A percentile compares a stretch with the other conserved stretches of the same genome.
Conservation (phyloP, 2,329 filamentous ascomycete species). For the Xylariaceae sp. region DNA sequence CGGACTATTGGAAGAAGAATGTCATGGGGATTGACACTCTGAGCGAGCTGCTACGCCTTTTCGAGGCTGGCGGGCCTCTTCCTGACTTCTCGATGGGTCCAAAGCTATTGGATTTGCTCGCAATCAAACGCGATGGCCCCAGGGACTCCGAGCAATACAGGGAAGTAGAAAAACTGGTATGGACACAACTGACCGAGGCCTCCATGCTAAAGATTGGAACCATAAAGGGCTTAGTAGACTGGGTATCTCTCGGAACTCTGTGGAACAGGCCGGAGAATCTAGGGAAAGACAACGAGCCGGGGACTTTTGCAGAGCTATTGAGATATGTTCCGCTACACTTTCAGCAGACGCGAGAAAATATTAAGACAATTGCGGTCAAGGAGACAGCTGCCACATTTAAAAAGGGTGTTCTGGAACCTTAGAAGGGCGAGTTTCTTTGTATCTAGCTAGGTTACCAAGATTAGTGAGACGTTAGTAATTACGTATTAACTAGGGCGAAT, state of each 20-base stretch:
- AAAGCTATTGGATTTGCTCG: conserved; percentile 33
- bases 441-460: too few relatives aligned
- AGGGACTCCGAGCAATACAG: conserved; percentile 13
- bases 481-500: too few relatives aligned
- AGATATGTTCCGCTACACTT: conserved; percentile 23
- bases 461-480: too few relatives aligned
- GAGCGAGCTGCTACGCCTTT: conserved; percentile 21
- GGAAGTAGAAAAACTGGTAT: conserved; percentile 24
- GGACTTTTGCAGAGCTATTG: conserved; percentile 30
- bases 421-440: background rate
- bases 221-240: conserved; percentile 19
- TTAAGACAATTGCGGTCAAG: background rate
- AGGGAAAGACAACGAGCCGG: conserved; percentile 25
- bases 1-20: conserved; percentile 33
- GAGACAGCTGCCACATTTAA: conserved; percentile 2
- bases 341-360: conserved; percentile 20
- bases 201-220: conserved; percentile 31
- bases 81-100: conserved; percentile 24
- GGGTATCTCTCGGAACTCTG: conserved; percentile 21
- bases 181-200: conserved; percentile 20
- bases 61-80: background rate
- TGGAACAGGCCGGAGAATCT: conserved; percentile 28
- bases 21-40: conserved; percentile 21
- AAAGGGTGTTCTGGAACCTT: conserved; percentile 14
- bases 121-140: conserved; percentile 29